These are phyloP conservation scores for Cyberlindnera maritima DNA, from an alignment of 805 yeast species.

Conservation along the genomic window DNA sequence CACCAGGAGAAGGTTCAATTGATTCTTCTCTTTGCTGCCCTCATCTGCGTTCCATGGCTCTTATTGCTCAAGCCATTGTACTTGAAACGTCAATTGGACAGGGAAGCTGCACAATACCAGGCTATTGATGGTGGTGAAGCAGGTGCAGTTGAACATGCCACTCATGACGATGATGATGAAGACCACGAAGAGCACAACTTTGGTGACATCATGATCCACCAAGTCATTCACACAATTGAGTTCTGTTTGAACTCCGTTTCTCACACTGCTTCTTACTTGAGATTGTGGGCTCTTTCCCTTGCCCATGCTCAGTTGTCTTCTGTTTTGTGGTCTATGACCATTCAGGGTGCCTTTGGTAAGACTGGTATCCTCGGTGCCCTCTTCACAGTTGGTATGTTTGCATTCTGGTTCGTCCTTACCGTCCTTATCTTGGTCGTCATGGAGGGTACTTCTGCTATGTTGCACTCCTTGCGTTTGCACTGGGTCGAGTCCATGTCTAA, in stretches of 20 bases:
- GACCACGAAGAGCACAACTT: conserved; percentile 55
- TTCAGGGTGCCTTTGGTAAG: conserved; percentile 68
- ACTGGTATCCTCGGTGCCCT: conserved; percentile 58
- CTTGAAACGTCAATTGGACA: conserved; percentile 53
- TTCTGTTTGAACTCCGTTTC: conserved; percentile 96
- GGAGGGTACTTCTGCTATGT: conserved; percentile 99
- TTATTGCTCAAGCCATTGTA: conserved; percentile 70
- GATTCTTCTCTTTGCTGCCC: conserved; percentile 67
- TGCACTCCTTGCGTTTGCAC: conserved; percentile 95
- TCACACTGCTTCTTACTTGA: conserved; percentile 95
- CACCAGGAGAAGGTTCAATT: conserved; percentile 82
- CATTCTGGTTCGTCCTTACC: conserved; percentile 92
- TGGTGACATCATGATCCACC: conserved; percentile 95
- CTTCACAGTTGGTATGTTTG: conserved; percentile 78
- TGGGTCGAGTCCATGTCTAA: conserved; percentile 99
- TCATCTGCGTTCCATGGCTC: conserved; percentile 91
- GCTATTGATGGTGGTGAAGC: conserved; percentile 39
- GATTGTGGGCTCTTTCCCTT: conserved; percentile 95
- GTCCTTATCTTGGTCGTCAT: conserved; percentile 87
- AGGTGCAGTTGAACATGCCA: conserved; percentile 25
- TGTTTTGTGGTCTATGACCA: conserved; percentile 97
- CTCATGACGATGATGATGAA: conserved; percentile 13
- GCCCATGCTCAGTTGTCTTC: conserved; percentile 95
- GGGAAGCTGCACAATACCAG: conserved; percentile 27
- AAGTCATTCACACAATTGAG: conserved; percentile 96